A percentile compares a stretch with the other conserved stretches of the same genome.
Conservation (phyloP, 2,329 filamentous ascomycete genomes). For the Sclerotinia trifoliorum region DNA sequence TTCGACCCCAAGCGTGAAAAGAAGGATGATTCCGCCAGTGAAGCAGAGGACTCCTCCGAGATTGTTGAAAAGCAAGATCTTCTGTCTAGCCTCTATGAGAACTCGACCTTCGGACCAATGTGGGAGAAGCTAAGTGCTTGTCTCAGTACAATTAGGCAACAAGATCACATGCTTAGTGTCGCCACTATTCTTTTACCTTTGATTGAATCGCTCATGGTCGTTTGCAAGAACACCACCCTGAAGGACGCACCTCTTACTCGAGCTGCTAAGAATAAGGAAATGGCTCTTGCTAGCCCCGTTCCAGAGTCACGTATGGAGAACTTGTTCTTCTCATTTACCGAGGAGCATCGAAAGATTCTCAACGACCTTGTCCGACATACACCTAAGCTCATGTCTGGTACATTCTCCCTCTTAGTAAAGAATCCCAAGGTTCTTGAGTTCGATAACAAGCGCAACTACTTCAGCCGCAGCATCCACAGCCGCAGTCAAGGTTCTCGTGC, state of each 20-base stretch:
- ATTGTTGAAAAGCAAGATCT: conserved; percentile 75
- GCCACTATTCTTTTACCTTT: conserved; percentile 92
- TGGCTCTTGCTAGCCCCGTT: conserved; percentile 70
- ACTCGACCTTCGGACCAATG: conserved; percentile 81
- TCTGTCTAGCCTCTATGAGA: conserved; percentile 84
- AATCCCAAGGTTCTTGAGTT: conserved; percentile 99
- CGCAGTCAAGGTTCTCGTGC: conserved; percentile 68
- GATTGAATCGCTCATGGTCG: conserved; percentile 97
- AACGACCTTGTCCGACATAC: conserved; percentile 97
- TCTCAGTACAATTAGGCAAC: conserved; percentile 80
- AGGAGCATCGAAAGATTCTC: conserved; percentile 94
- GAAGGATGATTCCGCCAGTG: conserved; percentile 50
- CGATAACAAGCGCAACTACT: conserved; percentile 99
- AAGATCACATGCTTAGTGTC: conserved; percentile 94
- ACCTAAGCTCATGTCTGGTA: conserved; percentile 97
- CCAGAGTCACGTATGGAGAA: conserved; percentile 81
- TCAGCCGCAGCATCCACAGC: conserved; percentile 87
- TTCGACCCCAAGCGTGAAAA: conserved; percentile 77
- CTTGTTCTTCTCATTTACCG: conserved; percentile 95
- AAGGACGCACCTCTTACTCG: conserved; percentile 39
- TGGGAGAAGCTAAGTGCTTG: conserved; percentile 93
- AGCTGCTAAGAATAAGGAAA: conserved; percentile 57
- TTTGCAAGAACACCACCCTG: conserved; percentile 91
- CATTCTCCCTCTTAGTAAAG: conserved; percentile 92
- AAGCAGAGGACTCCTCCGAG: conserved; percentile 46